phyloP scores from a whole-genome alignment of 495 filamentous ascomycete genomes.

The Hypoxylon crocopeplum region DNA sequence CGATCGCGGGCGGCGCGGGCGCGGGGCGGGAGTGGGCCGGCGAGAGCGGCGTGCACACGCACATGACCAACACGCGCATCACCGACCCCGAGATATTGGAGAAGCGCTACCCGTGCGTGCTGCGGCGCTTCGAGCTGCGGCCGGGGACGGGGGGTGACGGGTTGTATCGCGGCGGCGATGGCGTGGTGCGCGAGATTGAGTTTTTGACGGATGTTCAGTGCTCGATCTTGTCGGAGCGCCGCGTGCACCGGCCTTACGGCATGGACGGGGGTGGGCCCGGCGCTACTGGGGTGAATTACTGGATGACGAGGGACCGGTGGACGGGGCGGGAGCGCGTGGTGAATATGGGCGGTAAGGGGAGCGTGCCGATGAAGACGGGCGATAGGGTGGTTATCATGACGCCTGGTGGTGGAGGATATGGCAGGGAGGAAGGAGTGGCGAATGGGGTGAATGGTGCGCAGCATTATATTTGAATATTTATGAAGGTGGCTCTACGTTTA shows the following conservation, averaged over 20 bases:
- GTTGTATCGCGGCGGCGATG: constrained; percentile 82
- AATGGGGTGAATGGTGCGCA: no score
- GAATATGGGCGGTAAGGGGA: constrained; percentile 93
- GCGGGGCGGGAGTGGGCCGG: constrained; percentile 89
- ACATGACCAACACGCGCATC: constrained; percentile 99
- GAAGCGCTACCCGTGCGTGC: constrained; percentile 85
- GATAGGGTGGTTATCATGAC: constrained; percentile 81
- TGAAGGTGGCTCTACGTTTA: no score
- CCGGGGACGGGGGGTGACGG: constrained; percentile 73
- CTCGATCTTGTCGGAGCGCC: constrained; percentile 84
- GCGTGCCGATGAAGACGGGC: constrained; percentile 81
- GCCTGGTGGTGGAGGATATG: constrained; percentile 79
- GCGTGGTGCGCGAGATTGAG: constrained; percentile 92
- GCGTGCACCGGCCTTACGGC: constrained; percentile 89
- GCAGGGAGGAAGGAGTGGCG: no score
- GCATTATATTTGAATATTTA: no score
- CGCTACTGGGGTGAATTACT: constrained; percentile 80
- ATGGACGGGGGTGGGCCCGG: constrained; percentile 84
- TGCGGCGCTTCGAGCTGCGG: constrained; percentile 82
- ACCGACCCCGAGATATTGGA: constrained; percentile 98
- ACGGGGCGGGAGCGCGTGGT: constrained; percentile 64
- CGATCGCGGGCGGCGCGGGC: constrained; percentile 90
- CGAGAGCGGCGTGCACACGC: constrained; percentile 87
- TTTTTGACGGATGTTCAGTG: constrained; percentile 88
- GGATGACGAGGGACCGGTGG: constrained; percentile 65